Conservation (phyloP, 2,329 filamentous ascomycete species). For the Teratosphaeria gauchensis region DNA sequence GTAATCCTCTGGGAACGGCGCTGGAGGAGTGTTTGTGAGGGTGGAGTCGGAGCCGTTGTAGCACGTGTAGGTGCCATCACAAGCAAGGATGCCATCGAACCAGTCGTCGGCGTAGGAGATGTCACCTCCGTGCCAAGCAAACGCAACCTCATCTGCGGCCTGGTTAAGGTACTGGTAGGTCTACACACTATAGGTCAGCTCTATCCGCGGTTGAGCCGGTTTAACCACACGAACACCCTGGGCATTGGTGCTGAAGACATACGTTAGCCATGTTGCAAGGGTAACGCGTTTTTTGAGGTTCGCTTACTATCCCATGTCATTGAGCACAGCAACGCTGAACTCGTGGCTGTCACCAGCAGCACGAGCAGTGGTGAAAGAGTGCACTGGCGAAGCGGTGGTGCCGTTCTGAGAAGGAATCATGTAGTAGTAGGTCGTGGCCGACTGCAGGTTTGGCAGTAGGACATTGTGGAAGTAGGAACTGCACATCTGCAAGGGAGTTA, state of each 20-base stretch:
- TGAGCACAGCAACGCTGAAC: slow-evolving; percentile 40
- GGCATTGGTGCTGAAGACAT: slow-evolving; percentile 34
- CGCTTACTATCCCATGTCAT: slow-evolving; percentile 43
- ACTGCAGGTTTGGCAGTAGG: slow-evolving; percentile 31
- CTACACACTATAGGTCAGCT: not conserved
- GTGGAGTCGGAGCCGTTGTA: slow-evolving; percentile 40
- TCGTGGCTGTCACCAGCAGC: slow-evolving; percentile 32
- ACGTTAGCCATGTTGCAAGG: not conserved
- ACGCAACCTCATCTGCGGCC: slow-evolving; percentile 35
- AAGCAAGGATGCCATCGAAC: slow-evolving; percentile 43
- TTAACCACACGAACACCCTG: slow-evolving; percentile 19
- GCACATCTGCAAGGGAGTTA: not conserved
- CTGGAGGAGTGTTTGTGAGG: slow-evolving; percentile 30
- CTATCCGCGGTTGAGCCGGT: not conserved
- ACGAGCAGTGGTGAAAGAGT: slow-evolving; percentile 39
- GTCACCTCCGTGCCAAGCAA: slow-evolving; percentile 46
- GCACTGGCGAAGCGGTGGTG: slow-evolving; percentile 38
- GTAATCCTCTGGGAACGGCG: slow-evolving; percentile 28
- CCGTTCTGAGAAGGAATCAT: slow-evolving; percentile 41
- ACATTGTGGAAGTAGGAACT: slow-evolving; percentile 41
- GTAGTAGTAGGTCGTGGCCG: slow-evolving; percentile 44
- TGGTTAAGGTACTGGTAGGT: slow-evolving; percentile 36
- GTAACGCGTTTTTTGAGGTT: not conserved
- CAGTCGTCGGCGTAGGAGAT: slow-evolving; percentile 44
- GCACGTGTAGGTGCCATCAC: slow-evolving; percentile 35